Evolutionary conservation across 2,329 filamentous ascomycete species (phyloP).

Genomic region (Ophiostoma perfectum): DNA sequence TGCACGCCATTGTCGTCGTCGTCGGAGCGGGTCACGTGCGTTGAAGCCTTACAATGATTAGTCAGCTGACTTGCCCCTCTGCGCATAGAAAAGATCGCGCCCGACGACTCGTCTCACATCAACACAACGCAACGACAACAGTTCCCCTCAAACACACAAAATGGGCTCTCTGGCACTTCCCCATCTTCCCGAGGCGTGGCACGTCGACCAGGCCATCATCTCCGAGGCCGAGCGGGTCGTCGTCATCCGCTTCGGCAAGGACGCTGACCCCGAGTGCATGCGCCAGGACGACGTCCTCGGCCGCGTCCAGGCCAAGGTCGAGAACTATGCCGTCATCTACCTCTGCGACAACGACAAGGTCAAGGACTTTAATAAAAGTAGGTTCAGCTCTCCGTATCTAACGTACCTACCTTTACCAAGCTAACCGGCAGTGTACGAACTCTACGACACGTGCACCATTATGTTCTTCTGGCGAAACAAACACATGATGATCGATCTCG

Average conservation of each 20-base stretch:
- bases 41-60: neutral
- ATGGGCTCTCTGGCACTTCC: slow-evolving; percentile 14
- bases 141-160: neutral
- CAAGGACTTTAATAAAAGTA: slow-evolving; percentile 73
- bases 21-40: neutral
- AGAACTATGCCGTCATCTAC: slow-evolving; percentile 91
- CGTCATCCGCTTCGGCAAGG: slow-evolving; percentile 87
- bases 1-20: no score
- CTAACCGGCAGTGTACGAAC: slow-evolving; percentile 77
- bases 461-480: slow-evolving; percentile 92
- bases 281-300: slow-evolving; percentile 87
- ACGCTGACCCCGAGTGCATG: slow-evolving; percentile 72
- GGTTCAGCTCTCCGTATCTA: slow-evolving; percentile 44
- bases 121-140: neutral
- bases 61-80: neutral
- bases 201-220: slow-evolving; percentile 94
- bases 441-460: slow-evolving; percentile 73
- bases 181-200: slow-evolving; percentile 53
- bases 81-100: slow-evolving; percentile 2
- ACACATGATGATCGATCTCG: slow-evolving; percentile 97
- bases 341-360: slow-evolving; percentile 88
- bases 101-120: neutral
- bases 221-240: slow-evolving; percentile 85
- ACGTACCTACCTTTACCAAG: no score
- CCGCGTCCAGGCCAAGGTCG: slow-evolving; percentile 86